These are phyloP conservation scores for Ramaria sp. DNA, from an alignment of 768 basidiomycete species.

Conservation along the genomic window DNA sequence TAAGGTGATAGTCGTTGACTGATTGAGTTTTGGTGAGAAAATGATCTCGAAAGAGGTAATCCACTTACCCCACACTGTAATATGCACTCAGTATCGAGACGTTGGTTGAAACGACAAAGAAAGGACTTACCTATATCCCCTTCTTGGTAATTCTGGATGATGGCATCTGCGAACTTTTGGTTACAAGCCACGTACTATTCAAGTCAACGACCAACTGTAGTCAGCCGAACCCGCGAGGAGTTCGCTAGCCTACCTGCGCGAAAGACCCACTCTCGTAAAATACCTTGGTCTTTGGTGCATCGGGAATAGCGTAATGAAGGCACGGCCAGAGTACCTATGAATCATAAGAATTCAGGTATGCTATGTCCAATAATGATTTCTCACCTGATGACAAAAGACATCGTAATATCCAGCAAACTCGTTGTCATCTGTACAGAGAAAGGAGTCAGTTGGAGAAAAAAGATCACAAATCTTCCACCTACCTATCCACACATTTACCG, in stretches of 20 bases:
- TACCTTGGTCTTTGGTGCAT: conserved; percentile 74
- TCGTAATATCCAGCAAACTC: conserved; percentile 77
- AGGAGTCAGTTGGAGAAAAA: background rate
- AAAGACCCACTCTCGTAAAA: conserved; percentile 75
- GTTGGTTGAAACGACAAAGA: too few species aligned
- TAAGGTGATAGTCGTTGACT: conserved; percentile 93
- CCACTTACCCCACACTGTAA: conserved; percentile 37
- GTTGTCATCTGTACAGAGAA: conserved; percentile 36
- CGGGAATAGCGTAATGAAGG: conserved; percentile 77
- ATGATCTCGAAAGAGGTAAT: background rate
- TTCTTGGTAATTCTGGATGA: conserved; percentile 68
- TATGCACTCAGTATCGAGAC: background rate
- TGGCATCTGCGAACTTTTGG: conserved; percentile 77
- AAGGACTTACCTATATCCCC: conserved; percentile 63
- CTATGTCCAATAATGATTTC: conserved; percentile 15
- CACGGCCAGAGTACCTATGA: conserved; percentile 73
- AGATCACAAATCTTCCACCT: background rate
- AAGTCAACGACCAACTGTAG: background rate
- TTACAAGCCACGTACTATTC: conserved; percentile 84
- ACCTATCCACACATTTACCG: conserved; percentile 59
- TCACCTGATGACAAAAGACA: conserved; percentile 74
- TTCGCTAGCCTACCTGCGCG: conserved; percentile 17
- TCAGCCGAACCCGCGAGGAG: background rate
- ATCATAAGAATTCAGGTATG: conserved; percentile 15
- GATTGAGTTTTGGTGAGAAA: background rate